Conservation (phyloP, 2,329 filamentous ascomycete species). For the Aspergillus sp. region DNA sequence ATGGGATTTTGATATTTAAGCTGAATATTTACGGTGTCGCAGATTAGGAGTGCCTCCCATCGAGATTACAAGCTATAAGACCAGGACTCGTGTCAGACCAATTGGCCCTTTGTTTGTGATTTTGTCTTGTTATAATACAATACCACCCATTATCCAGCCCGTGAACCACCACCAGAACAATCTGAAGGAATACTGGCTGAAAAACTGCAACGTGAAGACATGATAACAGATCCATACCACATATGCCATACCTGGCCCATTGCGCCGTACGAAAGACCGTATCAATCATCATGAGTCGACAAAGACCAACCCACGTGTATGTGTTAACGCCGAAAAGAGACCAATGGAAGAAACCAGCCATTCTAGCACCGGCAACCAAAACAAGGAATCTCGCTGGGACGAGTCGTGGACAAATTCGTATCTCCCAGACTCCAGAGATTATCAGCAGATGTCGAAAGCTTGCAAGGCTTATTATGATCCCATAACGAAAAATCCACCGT, state of each 20-base stretch:
- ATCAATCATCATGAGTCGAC: background rate
- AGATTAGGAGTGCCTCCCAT: too few relatives aligned
- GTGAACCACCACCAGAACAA: background rate
- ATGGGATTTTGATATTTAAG: too few relatives aligned
- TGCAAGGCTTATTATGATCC: conserved; percentile 15
- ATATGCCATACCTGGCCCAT: background rate
- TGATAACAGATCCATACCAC: background rate
- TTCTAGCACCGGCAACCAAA: conserved; percentile 1
- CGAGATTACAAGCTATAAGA: too few relatives aligned
- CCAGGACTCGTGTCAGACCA: background rate
- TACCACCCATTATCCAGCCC: background rate
- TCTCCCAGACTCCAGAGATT: conserved; percentile 16
- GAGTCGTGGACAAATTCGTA: conserved; percentile 1
- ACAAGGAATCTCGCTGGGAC: background rate
- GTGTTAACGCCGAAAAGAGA: background rate
- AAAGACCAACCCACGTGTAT: background rate
- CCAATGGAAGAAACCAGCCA: background rate
- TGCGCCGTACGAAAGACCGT: background rate
- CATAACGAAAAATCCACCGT: conserved; percentile 11
- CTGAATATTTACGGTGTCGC: too few relatives aligned
- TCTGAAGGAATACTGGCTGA: background rate
- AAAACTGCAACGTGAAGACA: background rate
- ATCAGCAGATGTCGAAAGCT: conserved; percentile 8
- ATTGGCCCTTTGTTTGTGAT: background rate
- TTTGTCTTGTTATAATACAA: conserved; percentile 1